Base-by-base conservation (phyloP, 1,284 basidiomycete genomes). In the Sporisorium reilianum region DNA sequence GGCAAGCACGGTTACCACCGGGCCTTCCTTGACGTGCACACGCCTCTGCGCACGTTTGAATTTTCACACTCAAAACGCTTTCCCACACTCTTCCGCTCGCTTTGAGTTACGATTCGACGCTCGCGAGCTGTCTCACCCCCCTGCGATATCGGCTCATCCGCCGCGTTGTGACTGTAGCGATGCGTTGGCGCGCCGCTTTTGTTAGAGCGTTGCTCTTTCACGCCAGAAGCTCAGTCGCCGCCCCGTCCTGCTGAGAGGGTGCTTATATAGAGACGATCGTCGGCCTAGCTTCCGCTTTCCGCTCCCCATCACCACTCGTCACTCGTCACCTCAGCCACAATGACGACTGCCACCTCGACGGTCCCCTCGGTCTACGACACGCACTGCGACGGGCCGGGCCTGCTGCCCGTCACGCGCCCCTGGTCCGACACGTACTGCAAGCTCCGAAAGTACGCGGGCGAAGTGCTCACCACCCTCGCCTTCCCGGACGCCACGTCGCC, bases 281-380 rank as follows among this genome's bases (percentile, higher is more conserved):
- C 10, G 10, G 30, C 30, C 30, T 30, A n/a, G n/a, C 10, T 30
- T 30, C 10, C 30, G 5, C 30, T 6, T 6, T 30, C 30, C 30
- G 5, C 10, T 30, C 30, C 30, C 30, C 30, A 30, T 30, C 30
- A 30, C 30, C 30, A 30, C 30, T 5, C 5, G 6, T 30, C 28
- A 34, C 12, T 11, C 12, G 7, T 9, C 32, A 12, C 32, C 12
- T 11, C 12, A 38, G 16, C 36, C 36, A 38, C 14, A 38, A 38
- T 48, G 46, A 48, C 46, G 3, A 20, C n/a, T 30, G 32, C 60
- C 11, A 50, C 50, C 10, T 3, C 50, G 7, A 23, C 54, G 5
- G 18, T 62, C 4, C 79, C 79, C 1, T 63, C 78, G 3, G 74
- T 81, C 36, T 72, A 67, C 56, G 73, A 77, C 42, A 81, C 80